Percentiles rank a stretch among this genome's conserved stretches.
Evolutionary conservation across 768 basidiomycete genomes (phyloP).

Genomic region (Paxillus rubicundulus): DNA sequence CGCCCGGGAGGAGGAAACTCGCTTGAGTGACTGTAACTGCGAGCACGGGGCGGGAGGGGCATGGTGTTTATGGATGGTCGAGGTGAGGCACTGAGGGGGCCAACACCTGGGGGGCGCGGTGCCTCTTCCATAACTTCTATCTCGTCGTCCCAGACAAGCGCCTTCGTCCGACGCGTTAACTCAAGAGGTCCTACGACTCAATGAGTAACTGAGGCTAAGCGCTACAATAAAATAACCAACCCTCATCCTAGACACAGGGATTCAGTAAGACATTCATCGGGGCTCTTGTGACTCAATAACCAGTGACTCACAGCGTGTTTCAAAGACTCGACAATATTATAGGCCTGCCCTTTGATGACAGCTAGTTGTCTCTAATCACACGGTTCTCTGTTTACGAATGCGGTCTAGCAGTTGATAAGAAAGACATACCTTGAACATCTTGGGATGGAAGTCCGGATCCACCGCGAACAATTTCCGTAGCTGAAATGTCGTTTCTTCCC

Average conservation of each 20-base stretch:
- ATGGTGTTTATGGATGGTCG: slow-evolving; percentile 60
- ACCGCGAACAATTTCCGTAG: slow-evolving; percentile 74
- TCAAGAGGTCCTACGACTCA: slow-evolving; percentile 73
- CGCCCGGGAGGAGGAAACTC: slow-evolving; percentile 76
- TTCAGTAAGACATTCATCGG: slow-evolving; percentile 5
- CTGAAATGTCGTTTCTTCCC: slow-evolving; percentile 82
- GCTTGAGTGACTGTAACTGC: slow-evolving; percentile 56
- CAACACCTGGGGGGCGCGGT: slow-evolving; percentile 29
- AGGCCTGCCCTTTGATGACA: slow-evolving; percentile 93
- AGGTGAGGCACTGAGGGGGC: slow-evolving; percentile 48
- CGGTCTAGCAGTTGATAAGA: not conserved
- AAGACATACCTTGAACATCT: slow-evolving; percentile 74
- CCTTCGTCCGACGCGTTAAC: slow-evolving; percentile 77
- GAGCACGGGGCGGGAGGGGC: slow-evolving; percentile 51
- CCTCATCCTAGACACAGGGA: slow-evolving; percentile 60
- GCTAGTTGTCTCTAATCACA: slow-evolving; percentile 69
- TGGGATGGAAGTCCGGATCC: slow-evolving; percentile 85
- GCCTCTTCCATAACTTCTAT: slow-evolving; percentile 65
- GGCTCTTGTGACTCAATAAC: not conserved
- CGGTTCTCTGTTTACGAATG: slow-evolving; percentile 4
- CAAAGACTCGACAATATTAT: slow-evolving; percentile 84
- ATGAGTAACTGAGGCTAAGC: slow-evolving; percentile 5
- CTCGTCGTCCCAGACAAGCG: slow-evolving; percentile 85
- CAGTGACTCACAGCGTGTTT: slow-evolving; percentile 60
- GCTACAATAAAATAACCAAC: slow-evolving; percentile 35